These are phyloP conservation scores for Populus hybrid DNA, from an alignment of 441 rosid species.

Conservation along the genomic window DNA sequence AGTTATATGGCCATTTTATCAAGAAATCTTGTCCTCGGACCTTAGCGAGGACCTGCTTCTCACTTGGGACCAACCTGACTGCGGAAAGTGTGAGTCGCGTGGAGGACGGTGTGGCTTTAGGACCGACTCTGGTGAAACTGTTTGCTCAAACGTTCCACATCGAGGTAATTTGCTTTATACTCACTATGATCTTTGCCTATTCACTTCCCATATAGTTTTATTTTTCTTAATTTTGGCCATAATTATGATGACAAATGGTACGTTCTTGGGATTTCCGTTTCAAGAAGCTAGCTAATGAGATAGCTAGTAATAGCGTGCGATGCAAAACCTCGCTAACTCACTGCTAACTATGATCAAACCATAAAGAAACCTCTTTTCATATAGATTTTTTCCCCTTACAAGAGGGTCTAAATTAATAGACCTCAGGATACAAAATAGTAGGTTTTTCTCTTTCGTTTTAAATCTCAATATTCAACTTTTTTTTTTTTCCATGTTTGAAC, in stretches of 20 bases:
- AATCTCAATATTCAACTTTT: no score
- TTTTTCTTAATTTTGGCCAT: background rate
- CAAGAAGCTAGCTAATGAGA: no score
- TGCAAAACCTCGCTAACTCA: no score
- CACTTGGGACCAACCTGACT: conserved; percentile 52
- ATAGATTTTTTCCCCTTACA: no score
- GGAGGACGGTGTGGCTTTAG: conserved; percentile 49
- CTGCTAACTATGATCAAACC: no score
- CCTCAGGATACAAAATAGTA: no score
- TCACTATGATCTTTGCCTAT: background rate
- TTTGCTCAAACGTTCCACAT: conserved; percentile 34
- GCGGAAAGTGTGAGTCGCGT: conserved; percentile 45
- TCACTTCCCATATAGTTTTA: background rate
- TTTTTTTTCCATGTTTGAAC: no score
- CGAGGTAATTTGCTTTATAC: conserved; percentile 37
- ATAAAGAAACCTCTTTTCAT: no score
- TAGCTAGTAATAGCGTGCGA: no score
- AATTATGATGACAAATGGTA: background rate
- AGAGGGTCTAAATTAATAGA: no score
- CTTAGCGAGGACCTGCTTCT: conserved; percentile 51
- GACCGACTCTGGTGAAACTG: conserved; percentile 40
- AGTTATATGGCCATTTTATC: conserved; percentile 49
- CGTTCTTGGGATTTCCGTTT: background rate
- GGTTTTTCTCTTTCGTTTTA: no score
- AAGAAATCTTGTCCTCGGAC: conserved; percentile 47